Evolutionary conservation across 306 rosid genomes (phyloP), one percentile per base, ranked within the genome.

Genomic region (Citrullus amarus): DNA sequence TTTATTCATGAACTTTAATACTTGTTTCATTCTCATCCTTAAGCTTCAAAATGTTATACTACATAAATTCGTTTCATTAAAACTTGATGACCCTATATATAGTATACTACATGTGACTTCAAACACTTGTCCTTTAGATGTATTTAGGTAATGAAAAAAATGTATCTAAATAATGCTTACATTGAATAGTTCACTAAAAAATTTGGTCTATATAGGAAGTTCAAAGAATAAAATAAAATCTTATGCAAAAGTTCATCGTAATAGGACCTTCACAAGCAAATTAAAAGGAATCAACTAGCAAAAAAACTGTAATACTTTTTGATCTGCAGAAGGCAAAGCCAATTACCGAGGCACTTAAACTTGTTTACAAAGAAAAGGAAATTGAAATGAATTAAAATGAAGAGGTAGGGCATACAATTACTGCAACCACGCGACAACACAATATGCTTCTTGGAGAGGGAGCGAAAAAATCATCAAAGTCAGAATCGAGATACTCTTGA

Each of bases 391-490:
- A 55, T 6, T 32, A 43, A 67, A 76, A 46, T 55, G 65, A 62
- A 59, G 79, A 51, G 77, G 41, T 39, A 81, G 63, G 48, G 83
- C 69, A 82, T 91, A 93, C 98, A 39, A 82, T 85, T 70, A 88
- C 77, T 54, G 94, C 88, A 81, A 93, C 79, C 63, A 93, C 72
- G 71, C 98, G 90, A 68, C 84, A 88, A 84, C 84, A 90, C 58
- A 87, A 56, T 22, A 90, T 71, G 81, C 85, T 85, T 74, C 82
- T 85, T 9, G 85, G 71, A 59, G 97, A 88, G 57, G 89, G 83
- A 55, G 87, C 71, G 51, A 86, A 69, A 81, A 83, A 86, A 18
- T 89, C 94, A 67, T 78, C 85, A 38, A 80, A 81, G 55, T 86
- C 90, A 12, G 77, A 61, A 80, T 86, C 86, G 55, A 81, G 57